Base-by-base conservation (phyloP, 257 asterid genomes). In the Primulina huaijiensis region DNA sequence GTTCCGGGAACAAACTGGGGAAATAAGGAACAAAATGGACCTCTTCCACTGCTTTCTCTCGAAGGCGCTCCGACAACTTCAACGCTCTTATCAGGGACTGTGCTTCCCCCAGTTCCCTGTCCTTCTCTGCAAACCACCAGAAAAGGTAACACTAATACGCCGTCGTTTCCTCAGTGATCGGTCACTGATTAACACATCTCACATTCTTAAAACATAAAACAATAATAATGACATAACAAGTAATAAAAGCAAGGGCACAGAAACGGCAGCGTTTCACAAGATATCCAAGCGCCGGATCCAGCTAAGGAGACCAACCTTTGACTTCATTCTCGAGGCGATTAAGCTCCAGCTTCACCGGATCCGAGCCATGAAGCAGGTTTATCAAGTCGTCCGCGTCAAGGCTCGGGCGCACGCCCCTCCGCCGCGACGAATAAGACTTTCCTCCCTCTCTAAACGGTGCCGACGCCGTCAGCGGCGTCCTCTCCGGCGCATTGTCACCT, bases 261-360 rank as follows among this genome's bases (percentile, higher is more conserved):
- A 79, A 78, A 68, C 71, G 60, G 72, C 85, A 40, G 19, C 76
- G 71, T 71, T 60, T 34, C 58, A 59, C 75, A 74, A 60, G 67
- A 71, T 73, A 74, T 56, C 78, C 64, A 64, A 38, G 67, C 75
- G 73, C 71, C 74, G 95, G 95, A 91, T 89, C 97, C 89, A 85
- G 83, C 86, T 61, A 76, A 35, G 75, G 76, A 78, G 78, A 85
- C 95, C 59, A 50, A 91, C 99, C 98, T 91, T 97, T 88, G 88
- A 94, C 90, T 82, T 91, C 98, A 61, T 94, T 94, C 87, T 94
- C 99, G 38, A 94, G 96, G 52, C 99, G 95, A 83, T 91, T 94
- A 74, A 94, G 99, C 92, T 94, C 99, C 79, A 94, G 20, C 87
- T 87, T 91, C 83, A 94, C 97, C 90, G 99, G 99, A 94, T 94